Conservation (phyloP, 768 basidiomycete genomes). For the Daedaleopsis sinensis region DNA sequence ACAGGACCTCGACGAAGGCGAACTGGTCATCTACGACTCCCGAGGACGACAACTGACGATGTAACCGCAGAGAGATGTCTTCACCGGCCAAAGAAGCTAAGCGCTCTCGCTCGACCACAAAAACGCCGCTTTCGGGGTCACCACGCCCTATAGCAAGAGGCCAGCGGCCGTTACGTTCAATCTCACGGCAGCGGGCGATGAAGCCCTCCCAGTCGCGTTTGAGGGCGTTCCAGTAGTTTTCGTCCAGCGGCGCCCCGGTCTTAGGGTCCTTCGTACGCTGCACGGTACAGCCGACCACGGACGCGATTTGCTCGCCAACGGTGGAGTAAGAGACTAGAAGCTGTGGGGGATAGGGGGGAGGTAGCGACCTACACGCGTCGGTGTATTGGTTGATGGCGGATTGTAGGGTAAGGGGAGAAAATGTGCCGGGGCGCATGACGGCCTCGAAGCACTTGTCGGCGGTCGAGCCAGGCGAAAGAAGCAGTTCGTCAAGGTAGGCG, state of each 20-base stretch:
- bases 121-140: slow-evolving; percentile 43
- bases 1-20: slow-evolving; percentile 60
- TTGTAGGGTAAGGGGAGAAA: slow-evolving; percentile 80
- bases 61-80: slow-evolving; percentile 66
- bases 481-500: slow-evolving; percentile 84
- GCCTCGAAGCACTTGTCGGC: slow-evolving; percentile 80
- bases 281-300: slow-evolving; percentile 87
- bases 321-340: slow-evolving; percentile 66
- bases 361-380: slow-evolving; percentile 67
- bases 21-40: slow-evolving; percentile 53
- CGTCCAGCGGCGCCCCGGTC: slow-evolving; percentile 78
- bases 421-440: slow-evolving; percentile 85
- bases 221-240: slow-evolving; percentile 80
- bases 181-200: slow-evolving; percentile 84
- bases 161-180: slow-evolving; percentile 87
- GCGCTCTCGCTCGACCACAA: slow-evolving; percentile 80
- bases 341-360: slow-evolving; percentile 56
- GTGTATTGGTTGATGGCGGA: slow-evolving; percentile 85
- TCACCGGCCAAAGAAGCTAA: slow-evolving; percentile 63
- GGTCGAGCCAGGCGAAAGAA: slow-evolving; percentile 71
- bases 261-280: slow-evolving; percentile 70
- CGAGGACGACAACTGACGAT: slow-evolving; percentile 49
- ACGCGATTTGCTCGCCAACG: slow-evolving; percentile 74
- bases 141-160: slow-evolving; percentile 67
- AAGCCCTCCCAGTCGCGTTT: slow-evolving; percentile 97